Conservation (phyloP, 371 early-diverging fungal genomes). For the Caulochytrium protostelioides region DNA sequence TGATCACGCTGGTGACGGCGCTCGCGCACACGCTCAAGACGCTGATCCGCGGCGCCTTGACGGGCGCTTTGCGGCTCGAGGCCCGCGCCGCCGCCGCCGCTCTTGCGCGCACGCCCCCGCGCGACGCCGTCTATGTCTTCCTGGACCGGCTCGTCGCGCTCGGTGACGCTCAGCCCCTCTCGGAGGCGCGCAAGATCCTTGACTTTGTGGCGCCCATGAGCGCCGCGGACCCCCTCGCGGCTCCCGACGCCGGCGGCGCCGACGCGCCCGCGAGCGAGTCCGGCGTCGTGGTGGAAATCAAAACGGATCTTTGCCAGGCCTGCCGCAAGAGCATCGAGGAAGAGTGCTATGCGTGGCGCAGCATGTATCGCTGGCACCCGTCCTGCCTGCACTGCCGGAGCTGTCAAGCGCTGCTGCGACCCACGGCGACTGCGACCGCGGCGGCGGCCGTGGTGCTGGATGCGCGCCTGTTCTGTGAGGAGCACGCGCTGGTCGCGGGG, state of each 20-base stretch:
- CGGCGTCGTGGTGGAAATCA: slow-evolving; percentile 15
- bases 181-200: slow-evolving; percentile 1
- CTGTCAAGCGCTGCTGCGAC: slow-evolving; percentile 33
- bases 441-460: background rate
- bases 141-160: slow-evolving; percentile 7
- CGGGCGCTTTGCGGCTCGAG: slow-evolving; percentile 65
- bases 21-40: slow-evolving; percentile 81
- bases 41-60: slow-evolving; percentile 67
- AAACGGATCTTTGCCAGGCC: slow-evolving; percentile 55
- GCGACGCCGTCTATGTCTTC: slow-evolving; percentile 8
- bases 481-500: slow-evolving; percentile 2
- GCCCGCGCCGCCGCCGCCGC: too few species aligned
- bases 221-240: background rate
- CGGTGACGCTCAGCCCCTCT: slow-evolving; percentile 1
- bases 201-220: too few species aligned
- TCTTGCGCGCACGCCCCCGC: too few species aligned
- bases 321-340: slow-evolving; percentile 68
- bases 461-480: background rate
- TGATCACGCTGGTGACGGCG: slow-evolving; percentile 70
- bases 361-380: slow-evolving; percentile 75
- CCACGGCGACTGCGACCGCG: slow-evolving; percentile 12
- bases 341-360: slow-evolving; percentile 43
- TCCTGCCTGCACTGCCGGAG: slow-evolving; percentile 49
- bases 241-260: background rate
- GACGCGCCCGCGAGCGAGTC: background rate